Evolutionary conservation across 2,329 filamentous ascomycete genomes (phyloP).

Genomic region (Aaosphaeria pasadenensis): DNA sequence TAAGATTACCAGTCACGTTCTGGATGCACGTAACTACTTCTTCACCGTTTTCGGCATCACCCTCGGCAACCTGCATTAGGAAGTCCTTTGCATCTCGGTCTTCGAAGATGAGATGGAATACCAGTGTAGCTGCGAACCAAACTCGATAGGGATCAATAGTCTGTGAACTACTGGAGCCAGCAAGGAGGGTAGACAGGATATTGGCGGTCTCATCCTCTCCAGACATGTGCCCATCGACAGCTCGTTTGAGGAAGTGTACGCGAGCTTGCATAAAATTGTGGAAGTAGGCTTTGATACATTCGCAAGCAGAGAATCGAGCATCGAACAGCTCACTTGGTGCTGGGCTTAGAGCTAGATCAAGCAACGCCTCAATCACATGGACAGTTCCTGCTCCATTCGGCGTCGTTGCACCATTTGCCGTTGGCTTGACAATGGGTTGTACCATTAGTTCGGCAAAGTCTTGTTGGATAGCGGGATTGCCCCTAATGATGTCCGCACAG

Average conservation of each 20-base stretch:
- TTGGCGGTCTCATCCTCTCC: slow-evolving; percentile 83
- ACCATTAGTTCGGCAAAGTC: slow-evolving; percentile 86
- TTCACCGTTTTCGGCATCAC: slow-evolving; percentile 83
- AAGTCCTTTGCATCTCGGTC: slow-evolving; percentile 74
- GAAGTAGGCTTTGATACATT: slow-evolving; percentile 92
- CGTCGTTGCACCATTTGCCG: slow-evolving; percentile 39
- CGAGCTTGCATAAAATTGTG: slow-evolving; percentile 76
- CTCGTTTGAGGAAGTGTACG: slow-evolving; percentile 79
- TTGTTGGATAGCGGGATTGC: slow-evolving; percentile 78
- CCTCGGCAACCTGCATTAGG: slow-evolving; percentile 81
- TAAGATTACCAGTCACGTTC: slow-evolving; percentile 79
- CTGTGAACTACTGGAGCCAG: slow-evolving; percentile 59
- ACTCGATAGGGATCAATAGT: slow-evolving; percentile 77
- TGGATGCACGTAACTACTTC: slow-evolving; percentile 95
- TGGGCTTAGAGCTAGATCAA: slow-evolving; percentile 75
- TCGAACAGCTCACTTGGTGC: slow-evolving; percentile 69
- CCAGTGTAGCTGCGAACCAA: slow-evolving; percentile 85
- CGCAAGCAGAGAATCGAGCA: slow-evolving; percentile 77
- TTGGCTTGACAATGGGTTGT: slow-evolving; percentile 52
- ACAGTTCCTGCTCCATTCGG: slow-evolving; percentile 59
- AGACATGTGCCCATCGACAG: slow-evolving; percentile 80
- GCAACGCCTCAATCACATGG: slow-evolving; percentile 89
- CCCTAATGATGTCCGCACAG: slow-evolving; percentile 84
- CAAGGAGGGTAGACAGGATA: slow-evolving; percentile 77
- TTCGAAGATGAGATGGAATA: slow-evolving; percentile 82